These are phyloP conservation scores for Geotrichum armillariae DNA, from an alignment of 1,139 yeast species.

Conservation along the genomic window DNA sequence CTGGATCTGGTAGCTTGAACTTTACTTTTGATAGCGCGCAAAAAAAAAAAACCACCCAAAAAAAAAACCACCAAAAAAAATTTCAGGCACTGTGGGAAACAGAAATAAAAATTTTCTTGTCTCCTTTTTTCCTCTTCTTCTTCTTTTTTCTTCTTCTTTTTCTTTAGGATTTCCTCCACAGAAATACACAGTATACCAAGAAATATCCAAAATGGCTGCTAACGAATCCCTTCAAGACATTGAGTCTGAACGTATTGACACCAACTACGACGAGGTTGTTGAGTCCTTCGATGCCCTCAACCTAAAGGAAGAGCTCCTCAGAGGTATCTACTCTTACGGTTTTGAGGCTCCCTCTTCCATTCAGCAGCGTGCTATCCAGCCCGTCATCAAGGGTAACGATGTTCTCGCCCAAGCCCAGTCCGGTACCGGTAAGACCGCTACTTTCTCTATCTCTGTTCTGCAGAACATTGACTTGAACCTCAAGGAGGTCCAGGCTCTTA, in stretches of 20 bases:
- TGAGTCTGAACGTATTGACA: conserved; percentile 81
- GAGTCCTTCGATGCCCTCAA: conserved; percentile 52
- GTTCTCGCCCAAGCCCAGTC: conserved; percentile 98
- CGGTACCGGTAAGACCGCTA: conserved; percentile 98
- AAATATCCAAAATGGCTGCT: conserved; percentile 25
- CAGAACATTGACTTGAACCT: conserved; percentile 71
- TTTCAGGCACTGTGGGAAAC: conserved; percentile 5
- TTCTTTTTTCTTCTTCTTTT: conserved; percentile 11
- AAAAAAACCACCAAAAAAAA: background rate
- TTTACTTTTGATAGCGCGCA: background rate
- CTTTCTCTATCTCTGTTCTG: conserved; percentile 88
- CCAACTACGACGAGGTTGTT: conserved; percentile 98
- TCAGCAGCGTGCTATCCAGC: conserved; percentile 92
- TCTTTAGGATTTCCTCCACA: conserved; percentile 5
- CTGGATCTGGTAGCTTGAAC: background rate
- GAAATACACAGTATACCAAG: background rate
- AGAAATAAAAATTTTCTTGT: conserved; percentile 4
- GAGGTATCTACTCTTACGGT: conserved; percentile 78
- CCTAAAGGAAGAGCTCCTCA: conserved; percentile 45
- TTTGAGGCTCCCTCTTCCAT: conserved; percentile 94
- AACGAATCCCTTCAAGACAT: conserved; percentile 70
- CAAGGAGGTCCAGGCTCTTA: conserved; percentile 73
- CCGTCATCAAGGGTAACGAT: conserved; percentile 86
- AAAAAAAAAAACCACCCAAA: background rate
- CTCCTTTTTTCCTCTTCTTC: conserved; percentile 1